Base-by-base conservation (phyloP, 164 flowering plant species). In the Kingdonia uniflora region DNA sequence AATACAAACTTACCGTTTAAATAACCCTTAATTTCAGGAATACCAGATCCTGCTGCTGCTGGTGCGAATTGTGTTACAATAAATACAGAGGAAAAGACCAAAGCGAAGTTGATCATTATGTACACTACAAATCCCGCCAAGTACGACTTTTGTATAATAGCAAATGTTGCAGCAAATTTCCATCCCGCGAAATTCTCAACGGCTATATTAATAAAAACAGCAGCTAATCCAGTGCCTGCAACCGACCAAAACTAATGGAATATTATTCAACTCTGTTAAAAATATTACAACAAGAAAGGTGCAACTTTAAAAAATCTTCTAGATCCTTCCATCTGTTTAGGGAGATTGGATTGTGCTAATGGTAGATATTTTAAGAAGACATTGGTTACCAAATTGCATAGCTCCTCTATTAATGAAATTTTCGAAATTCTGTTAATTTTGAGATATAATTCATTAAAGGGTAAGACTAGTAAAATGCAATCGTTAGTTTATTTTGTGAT, bases 11-110 rank as follows among this genome's bases (percentile, higher is more conserved):
- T 68, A 92, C 98, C 96, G 70, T 92, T 92, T 57, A 92, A 69
- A 78, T 88, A 92, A 52, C 98, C 98, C 78, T 92, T 88, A 48
- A 92, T 85, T 74, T 92, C 96, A 67, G 98, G 98, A 68, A 92
- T 92, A 53, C 98, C 96, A 54, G 96, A 92, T 39, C 98, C 96
- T 42, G 95, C 91, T 10, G 96, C 95, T 11, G 94, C 98, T 49
- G 98, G 96, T 52, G 95, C 95, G 68, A 88, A 88, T 19, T 76
- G 72, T 40, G 98, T 92, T 65, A 88, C 46, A 8, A 92, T 86
- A 73, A 69, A 84, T 54, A 79, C 96, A 65, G 98, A 92, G 33
- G 96, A 84, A 56, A 75, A 77, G 39, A 88, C 98, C 68, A 92
- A 55, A 23, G 60, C 84, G 69, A 92, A 58, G 70, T 88, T 92